These are phyloP conservation scores for Fusarium chuoi DNA, from an alignment of 2,329 filamentous ascomycete species.

Conservation along the genomic window DNA sequence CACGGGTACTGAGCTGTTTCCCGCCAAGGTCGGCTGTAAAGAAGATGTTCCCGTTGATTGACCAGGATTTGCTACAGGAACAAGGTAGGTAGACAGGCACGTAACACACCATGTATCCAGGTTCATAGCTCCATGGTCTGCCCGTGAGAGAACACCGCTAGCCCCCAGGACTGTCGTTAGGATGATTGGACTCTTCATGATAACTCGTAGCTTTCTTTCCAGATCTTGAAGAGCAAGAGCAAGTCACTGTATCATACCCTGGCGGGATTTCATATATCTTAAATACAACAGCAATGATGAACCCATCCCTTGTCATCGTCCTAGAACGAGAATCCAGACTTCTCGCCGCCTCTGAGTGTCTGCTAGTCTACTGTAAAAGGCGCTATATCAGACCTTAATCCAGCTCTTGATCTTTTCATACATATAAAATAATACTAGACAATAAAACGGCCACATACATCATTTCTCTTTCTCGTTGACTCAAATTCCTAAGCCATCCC, in stretches of 20 bases:
- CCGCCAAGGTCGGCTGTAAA: neutral
- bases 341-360: neutral
- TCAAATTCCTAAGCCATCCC: neutral
- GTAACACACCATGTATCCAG: neutral
- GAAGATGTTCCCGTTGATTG: neutral
- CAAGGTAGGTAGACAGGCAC: slow-evolving; percentile 2
- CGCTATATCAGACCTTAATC: neutral
- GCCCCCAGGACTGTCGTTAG: neutral
- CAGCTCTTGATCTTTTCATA: neutral
- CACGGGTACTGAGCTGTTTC: neutral
- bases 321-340: neutral
- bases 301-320: neutral
- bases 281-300: rapidly evolving
- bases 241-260: rapidly evolving
- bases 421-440: neutral
- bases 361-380: neutral
- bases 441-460: neutral
- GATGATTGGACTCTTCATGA: neutral
- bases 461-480: too few relatives aligned
- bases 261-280: neutral
- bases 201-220: neutral
- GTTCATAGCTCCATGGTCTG: neutral
- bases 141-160: neutral
- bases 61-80: neutral
- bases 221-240: too few relatives aligned